phyloP scores from a whole-genome alignment of 768 basidiomycete genomes.

The Lentinus tigrinus region DNA sequence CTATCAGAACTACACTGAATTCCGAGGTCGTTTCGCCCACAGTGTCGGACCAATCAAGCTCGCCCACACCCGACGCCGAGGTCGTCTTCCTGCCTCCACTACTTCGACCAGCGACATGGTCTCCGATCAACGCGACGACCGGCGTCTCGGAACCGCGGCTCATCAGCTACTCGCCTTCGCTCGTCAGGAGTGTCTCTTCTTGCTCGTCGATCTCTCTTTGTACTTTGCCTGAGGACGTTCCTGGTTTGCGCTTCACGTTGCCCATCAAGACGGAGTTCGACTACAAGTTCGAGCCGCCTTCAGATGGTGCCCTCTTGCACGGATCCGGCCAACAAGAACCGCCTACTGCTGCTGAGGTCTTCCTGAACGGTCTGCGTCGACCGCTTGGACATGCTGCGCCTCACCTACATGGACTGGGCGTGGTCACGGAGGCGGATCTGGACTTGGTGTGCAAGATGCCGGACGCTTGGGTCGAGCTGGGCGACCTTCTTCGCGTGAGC shows the following conservation, averaged over 20 bases:
- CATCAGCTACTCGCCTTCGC: neutral
- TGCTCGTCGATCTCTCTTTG: neutral
- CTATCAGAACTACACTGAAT: no score
- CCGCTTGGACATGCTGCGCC: slow-evolving; percentile 9
- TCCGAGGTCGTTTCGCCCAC: neutral
- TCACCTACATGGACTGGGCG: slow-evolving; percentile 6
- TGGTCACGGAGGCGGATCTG: slow-evolving; percentile 10
- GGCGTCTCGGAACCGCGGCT: neutral
- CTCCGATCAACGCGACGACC: neutral
- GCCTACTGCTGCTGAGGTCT: neutral
- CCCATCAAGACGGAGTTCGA: slow-evolving; percentile 4
- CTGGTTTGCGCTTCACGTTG: neutral
- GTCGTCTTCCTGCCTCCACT: neutral
- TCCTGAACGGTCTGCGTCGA: slow-evolving; percentile 7
- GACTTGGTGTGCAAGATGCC: slow-evolving; percentile 14
- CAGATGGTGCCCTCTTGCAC: neutral
- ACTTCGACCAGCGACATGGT: slow-evolving; percentile 12
- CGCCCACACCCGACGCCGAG: neutral
- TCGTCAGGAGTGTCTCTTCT: neutral
- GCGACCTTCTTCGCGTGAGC: neutral
- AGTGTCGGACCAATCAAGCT: neutral
- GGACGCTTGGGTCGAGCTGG: slow-evolving; percentile 13
- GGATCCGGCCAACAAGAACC: neutral
- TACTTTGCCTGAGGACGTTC: neutral
- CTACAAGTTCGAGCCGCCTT: neutral